Evolutionary conservation across 345 rosid genomes (phyloP), one percentile per base, ranked within the genome.

Genomic region (Gossypium longicalyx): DNA sequence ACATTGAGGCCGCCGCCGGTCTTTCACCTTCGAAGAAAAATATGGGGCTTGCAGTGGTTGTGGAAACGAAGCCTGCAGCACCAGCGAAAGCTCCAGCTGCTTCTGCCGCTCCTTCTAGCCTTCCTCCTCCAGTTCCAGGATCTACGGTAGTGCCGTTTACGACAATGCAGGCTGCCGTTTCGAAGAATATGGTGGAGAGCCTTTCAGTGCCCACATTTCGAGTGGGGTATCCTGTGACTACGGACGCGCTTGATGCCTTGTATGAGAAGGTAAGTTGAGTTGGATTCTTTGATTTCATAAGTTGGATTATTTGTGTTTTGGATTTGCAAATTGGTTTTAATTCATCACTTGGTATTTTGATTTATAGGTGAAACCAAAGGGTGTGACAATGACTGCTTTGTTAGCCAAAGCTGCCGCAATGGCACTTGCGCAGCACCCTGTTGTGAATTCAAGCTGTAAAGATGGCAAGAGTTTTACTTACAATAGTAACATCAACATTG

Each of bases 351-450:
- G 15, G 19, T 52, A 70, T 67, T 67, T 53, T 12, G 11, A 3
- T 34, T 70, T 71, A 71, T 82, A 91, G 98, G 94, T 94, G 84
- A 92, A 94, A 81, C 93, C 91, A 25, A 92, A 92, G 85, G 98
- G 98, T 68, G 98, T 92, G 44, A 91, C 98, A 29, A 92, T 94
- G 98, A 95, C 97, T 23, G 97, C 94, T 6, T 76, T 95, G 70
- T 80, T 95, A 77, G 97, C 99, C 9, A 95, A 95, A 80, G 99
- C 98, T 69, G 89, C 91, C 9, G 99, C 98, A 69, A 89, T 95
- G 97, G 93, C 98, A 45, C 88, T 95, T 64, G 97, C 76, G 69
- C 94, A 91, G 83, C 97, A 92, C 74, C 97, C 98, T 34, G 96
- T 94, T 75, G 97, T 94, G 76, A 92, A 92, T 20, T 86, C 99